These are phyloP conservation scores for Aaosphaeria pasadenensis DNA, from an alignment of 2,329 filamentous ascomycete genomes.

Conservation along the genomic window DNA sequence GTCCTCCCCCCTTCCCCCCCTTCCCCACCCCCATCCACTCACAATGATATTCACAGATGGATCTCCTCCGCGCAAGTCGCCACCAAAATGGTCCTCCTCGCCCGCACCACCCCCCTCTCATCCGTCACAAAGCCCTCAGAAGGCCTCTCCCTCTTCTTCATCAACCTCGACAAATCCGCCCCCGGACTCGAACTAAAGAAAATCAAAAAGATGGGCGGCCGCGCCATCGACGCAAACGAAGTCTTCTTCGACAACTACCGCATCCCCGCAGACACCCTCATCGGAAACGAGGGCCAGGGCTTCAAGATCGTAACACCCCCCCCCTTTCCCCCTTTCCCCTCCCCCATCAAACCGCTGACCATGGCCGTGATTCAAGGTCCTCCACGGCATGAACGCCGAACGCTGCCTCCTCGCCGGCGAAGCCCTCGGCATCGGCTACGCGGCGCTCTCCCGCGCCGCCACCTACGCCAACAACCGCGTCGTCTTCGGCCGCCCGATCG, in stretches of 20 bases:
- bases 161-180: constrained; percentile 63
- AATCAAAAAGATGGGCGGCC: constrained; percentile 83
- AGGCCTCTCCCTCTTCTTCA: constrained; percentile 76
- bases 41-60: constrained; percentile 50
- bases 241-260: constrained; percentile 81
- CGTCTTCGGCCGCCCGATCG: constrained; percentile 58
- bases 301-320: constrained; percentile 75
- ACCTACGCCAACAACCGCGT: constrained; percentile 48
- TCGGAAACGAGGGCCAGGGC: constrained; percentile 71
- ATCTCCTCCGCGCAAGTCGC: constrained; percentile 83
- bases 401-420: constrained; percentile 63
- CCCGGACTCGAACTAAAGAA: constrained; percentile 64
- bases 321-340: background rate
- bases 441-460: constrained; percentile 46
- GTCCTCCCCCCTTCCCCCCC: constrained; percentile 4
- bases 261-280: constrained; percentile 61
- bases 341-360: background rate
- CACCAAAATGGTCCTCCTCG: constrained; percentile 77
- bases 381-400: constrained; percentile 51
- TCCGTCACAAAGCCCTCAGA: constrained; percentile 68
- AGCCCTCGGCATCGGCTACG: constrained; percentile 76
- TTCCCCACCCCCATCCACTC: background rate
- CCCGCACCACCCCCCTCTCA: constrained; percentile 69
- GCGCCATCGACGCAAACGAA: constrained; percentile 80
- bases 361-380: constrained; percentile 16